Evolutionary conservation across 208 protist genomes (phyloP), one percentile per base, ranked within the genome.

Genomic region (Leishmania lainsoni): DNA sequence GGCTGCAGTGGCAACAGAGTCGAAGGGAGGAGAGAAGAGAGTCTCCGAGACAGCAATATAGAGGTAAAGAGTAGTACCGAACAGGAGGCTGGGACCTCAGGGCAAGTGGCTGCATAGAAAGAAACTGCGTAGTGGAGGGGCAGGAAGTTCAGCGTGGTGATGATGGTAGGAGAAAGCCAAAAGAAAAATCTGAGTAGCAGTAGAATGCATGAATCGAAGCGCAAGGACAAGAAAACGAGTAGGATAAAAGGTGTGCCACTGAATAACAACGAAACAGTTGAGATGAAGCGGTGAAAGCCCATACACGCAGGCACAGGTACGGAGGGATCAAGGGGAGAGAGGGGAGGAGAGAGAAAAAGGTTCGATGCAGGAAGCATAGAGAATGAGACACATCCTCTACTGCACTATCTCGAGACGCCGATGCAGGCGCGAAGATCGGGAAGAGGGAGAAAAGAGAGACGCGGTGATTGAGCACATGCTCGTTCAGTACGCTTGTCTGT

Each of bases 1-100:
- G 56, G 52, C 56, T 42, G 42, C 22, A 65, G 65, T 65, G 22
- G 66, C 9, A 48, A 26, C 4, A 12, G 39, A 51, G 56, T 45
- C 42, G 42, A 45, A 3, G 49, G 39, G 39, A 26, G 20, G 70
- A 51, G 52, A 54, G 78, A 83, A 51, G 72, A 9, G 74, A 72
- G 39, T 49, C 17, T 58, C 16, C 29, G 61, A 29, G 61, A n/a
- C 61, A 35, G 9, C 29, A 61, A 77, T 39, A 32, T 29, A 71
- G 48, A 70, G 63, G 32, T 49, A 52, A 42, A 61, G 39, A 54
- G 81, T 65, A 58, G 35, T 58, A 86, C 74, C 29, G 29, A 75
- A 52, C 5, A 54, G 32, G 65, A 26, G 32, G 65, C 39, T 3
- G n/a, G 32, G 5, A 2, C 5, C 16, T 26, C 5, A 42, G 35